Evolutionary conservation across 2,329 filamentous ascomycete genomes (phyloP).

Genomic region (Xylariaceae sp.): DNA sequence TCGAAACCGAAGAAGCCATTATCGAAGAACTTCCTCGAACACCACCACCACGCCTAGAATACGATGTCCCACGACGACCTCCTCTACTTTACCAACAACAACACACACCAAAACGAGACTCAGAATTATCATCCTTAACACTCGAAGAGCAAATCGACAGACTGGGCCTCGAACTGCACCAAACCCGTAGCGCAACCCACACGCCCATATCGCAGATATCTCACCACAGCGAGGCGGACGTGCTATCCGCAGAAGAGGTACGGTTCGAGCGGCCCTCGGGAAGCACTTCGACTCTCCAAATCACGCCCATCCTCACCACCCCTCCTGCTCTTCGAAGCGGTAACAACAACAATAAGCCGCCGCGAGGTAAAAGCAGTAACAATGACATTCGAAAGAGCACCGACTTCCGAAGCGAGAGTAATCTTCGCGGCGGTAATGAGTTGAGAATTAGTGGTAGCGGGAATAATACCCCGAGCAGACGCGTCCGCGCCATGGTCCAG

Average conservation of each 20-base stretch:
- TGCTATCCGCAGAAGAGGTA: slow-evolving; percentile 54
- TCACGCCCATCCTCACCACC: slow-evolving; percentile 33
- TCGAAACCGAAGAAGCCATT: slow-evolving; percentile 13
- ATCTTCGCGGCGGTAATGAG: slow-evolving; percentile 15
- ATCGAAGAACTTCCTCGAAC: slow-evolving; percentile 20
- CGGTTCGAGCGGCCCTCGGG: slow-evolving; percentile 37
- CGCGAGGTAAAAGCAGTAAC: background rate
- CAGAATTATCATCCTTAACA: background rate
- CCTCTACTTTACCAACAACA: slow-evolving; percentile 9
- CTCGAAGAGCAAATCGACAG: slow-evolving; percentile 23
- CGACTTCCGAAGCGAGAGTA: slow-evolving; percentile 27
- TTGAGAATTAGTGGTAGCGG: slow-evolving; percentile 2
- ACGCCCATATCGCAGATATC: slow-evolving; percentile 27
- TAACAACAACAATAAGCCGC: too few relatives aligned
- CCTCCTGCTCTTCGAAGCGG: slow-evolving; percentile 31
- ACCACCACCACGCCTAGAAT: background rate
- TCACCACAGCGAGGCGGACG: slow-evolving; percentile 45
- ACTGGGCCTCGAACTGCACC: slow-evolving; percentile 26
- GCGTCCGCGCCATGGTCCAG: slow-evolving; percentile 63
- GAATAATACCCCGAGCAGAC: slow-evolving; percentile 47
- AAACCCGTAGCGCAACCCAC: slow-evolving; percentile 20
- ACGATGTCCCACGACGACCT: slow-evolving; percentile 1
- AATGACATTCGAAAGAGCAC: background rate
- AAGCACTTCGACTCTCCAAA: slow-evolving; percentile 23
- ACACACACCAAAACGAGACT: background rate